These are phyloP conservation scores for Pistacia vera DNA, from an alignment of 345 rosid genomes.

Conservation along the genomic window DNA sequence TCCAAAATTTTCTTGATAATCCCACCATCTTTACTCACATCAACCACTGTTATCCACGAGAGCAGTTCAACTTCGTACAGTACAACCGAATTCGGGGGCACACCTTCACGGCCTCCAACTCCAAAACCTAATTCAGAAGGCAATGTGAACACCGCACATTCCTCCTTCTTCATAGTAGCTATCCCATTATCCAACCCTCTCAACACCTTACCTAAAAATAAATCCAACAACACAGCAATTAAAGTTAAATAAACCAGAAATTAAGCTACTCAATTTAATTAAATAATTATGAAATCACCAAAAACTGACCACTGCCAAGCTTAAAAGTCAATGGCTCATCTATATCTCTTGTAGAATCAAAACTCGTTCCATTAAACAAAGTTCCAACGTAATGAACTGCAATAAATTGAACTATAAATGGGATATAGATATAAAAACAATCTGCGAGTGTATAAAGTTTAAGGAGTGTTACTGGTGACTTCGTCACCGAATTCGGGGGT, in stretches of 20 bases:
- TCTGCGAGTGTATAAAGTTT: neutral
- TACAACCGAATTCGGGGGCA: conserved; percentile 47
- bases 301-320: conserved; percentile 50
- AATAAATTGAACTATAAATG: neutral
- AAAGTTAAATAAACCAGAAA: conserved; percentile 1
- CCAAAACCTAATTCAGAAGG: conserved; percentile 55
- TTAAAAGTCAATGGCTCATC: conserved; percentile 40
- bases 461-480: conserved; percentile 38
- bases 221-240: conserved; percentile 10
- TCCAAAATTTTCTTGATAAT: conserved; percentile 56
- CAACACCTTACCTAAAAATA: conserved; percentile 40
- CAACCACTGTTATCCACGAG: conserved; percentile 58
- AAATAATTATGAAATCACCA: neutral
- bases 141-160: conserved; percentile 55
- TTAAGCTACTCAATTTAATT: neutral
- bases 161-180: conserved; percentile 55
- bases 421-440: no score
- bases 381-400: conserved; percentile 62
- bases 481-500: conserved; percentile 64
- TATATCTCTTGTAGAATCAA: conserved; percentile 47
- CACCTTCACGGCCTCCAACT: conserved; percentile 36
- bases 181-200: conserved; percentile 56
- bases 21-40: conserved; percentile 59
- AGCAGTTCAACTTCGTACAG: conserved; percentile 56
- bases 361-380: conserved; percentile 50